A percentile compares a stretch with the other conserved stretches of the same genome.
Conservation (phyloP, 148 eudicot genomes). For the Arbutus unedo region DNA sequence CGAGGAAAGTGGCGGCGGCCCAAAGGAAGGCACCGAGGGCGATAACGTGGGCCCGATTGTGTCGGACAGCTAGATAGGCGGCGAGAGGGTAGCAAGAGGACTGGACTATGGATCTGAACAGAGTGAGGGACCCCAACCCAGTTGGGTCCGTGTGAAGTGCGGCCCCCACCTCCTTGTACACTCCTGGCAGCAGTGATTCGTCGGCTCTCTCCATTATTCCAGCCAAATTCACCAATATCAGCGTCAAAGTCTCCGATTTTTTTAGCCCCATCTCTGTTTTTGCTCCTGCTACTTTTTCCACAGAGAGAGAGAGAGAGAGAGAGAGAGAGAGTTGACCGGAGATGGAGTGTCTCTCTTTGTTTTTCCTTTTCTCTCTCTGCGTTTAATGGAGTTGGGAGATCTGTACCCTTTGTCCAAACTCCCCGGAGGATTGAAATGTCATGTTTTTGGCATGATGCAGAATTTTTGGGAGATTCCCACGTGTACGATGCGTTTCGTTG, state of each 20-base stretch:
- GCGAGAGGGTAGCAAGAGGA: constrained; percentile 73
- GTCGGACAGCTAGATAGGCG: constrained; percentile 59
- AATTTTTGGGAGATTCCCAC: background rate
- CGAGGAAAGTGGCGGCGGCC: constrained; percentile 84
- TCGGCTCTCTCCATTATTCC: constrained; percentile 86
- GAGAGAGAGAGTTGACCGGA: background rate
- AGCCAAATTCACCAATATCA: constrained; percentile 68
- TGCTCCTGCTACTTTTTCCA: background rate
- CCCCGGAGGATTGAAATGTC: too few species aligned
- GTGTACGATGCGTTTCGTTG: background rate
- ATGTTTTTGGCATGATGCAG: too few species aligned
- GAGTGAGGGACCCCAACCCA: constrained; percentile 71
- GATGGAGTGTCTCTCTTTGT: background rate
- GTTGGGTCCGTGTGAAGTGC: constrained; percentile 76
- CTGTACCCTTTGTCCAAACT: background rate
- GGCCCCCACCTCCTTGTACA: constrained; percentile 76
- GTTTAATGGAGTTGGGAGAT: background rate
- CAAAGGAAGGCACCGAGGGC: constrained; percentile 84
- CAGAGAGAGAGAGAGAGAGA: background rate
- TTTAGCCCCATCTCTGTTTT: background rate
- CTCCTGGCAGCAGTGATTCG: constrained; percentile 74
- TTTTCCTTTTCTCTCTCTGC: too few species aligned
- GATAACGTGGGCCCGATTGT: constrained; percentile 71
- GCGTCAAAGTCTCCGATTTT: constrained; percentile 45
- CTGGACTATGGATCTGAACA: constrained; percentile 78